Evolutionary conservation across 805 yeast genomes (phyloP), one percentile per base, ranked within the genome.

Genomic region (Jamesozyma lodderae): DNA sequence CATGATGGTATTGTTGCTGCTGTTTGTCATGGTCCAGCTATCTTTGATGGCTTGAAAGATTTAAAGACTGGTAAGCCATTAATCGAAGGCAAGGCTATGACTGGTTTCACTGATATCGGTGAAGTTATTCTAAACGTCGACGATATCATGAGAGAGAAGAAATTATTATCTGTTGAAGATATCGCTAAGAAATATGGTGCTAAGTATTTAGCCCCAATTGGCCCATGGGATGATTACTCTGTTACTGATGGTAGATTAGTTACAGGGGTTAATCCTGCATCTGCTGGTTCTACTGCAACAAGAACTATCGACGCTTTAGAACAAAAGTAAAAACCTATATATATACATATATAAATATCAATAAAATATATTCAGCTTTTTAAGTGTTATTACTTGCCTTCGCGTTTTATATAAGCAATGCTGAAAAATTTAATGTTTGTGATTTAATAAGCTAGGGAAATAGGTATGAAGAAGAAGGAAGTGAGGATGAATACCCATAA

Each of bases 11-110:
- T 75, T 28, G 69, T 78, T 18, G 57, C 76, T 31, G 81, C 83
- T 13, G 83, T 78, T 7, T 78, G 85, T 57, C 83, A 78, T 47
- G 85, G 81, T 6, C 80, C 81, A n/a, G 67, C 68, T 17, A 66
- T 77, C 43, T 72, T 78, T 42, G 71, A 66, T n/a, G 63, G 64
- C 31, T 52, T 77, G 44, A 60, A 51, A 29, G 73, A 72, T 45
- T 44, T 51, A 30, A 41, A 48, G 6, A 62, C 69, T 14, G 75
- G 75, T 31, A 60, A 64, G 34, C 57, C 62, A 14, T 46, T 79
- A 36, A 63, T 70, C 39, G 55, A 70, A 44, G 82, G 78, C 38
- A 73, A 69, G 55, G 57, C 63, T 21, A 64, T 73, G 36, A 77
- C 85, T 18, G 83, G 82, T 6, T 79, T 78, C 60, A 68, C 79